These are phyloP conservation scores for Durio zibethinus DNA, from an alignment of 345 rosid species.

Conservation along the genomic window DNA sequence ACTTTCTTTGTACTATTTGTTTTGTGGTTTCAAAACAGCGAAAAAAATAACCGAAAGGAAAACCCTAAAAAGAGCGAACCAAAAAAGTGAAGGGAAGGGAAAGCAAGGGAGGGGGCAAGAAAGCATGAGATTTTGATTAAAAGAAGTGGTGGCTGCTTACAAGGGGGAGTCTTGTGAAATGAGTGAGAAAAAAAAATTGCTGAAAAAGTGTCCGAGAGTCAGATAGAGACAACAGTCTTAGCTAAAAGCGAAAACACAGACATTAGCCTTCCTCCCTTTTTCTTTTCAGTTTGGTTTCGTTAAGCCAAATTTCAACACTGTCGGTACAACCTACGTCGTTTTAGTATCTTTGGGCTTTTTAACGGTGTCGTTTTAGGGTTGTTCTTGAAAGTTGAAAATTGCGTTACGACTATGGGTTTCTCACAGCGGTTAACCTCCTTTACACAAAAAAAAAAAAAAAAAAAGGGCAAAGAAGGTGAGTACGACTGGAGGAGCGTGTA, in stretches of 20 bases:
- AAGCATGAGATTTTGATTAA: conserved; percentile 22
- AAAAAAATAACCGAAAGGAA: conserved; percentile 3
- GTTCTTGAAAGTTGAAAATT: neutral
- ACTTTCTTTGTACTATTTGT: conserved; percentile 8
- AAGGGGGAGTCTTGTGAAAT: conserved; percentile 18
- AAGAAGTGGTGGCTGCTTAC: conserved; percentile 1
- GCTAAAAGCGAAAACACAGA: conserved; percentile 3
- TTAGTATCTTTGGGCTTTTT: conserved; percentile 13
- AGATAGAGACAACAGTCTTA: neutral
- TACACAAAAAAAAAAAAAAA: conserved; percentile 22
- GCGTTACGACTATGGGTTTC: conserved; percentile 8
- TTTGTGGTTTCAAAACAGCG: neutral
- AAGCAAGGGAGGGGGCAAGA: too few relatives aligned
- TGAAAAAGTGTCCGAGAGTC: too few relatives aligned
- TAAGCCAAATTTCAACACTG: neutral
- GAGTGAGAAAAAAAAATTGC: conserved; percentile 16
- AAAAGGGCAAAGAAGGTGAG: neutral
- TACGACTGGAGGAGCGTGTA: conserved; percentile 19
- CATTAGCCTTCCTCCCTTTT: neutral
- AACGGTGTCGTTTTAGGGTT: conserved; percentile 33
- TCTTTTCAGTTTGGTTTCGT: neutral
- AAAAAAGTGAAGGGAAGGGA: neutral
- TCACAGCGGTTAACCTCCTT: conserved; percentile 40
- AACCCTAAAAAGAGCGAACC: conserved; percentile 27
- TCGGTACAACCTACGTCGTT: conserved; percentile 18